Conservation (phyloP, 805 yeast species). For the Starmerella bombi region DNA sequence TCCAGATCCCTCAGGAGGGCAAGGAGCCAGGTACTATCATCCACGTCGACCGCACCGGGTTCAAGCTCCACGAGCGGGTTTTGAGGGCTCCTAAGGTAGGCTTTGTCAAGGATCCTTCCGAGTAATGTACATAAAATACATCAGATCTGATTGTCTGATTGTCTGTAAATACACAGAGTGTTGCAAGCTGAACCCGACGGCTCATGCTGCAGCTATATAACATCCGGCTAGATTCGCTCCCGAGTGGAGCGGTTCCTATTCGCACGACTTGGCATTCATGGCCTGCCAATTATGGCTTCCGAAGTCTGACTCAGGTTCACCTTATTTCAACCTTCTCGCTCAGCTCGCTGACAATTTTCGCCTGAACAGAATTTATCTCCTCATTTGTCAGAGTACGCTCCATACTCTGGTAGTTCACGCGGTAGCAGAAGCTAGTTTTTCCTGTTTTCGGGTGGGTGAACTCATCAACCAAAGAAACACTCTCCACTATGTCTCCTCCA, state of each 20-base stretch:
- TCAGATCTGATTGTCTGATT: too few species aligned
- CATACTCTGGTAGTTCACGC: conserved; percentile 91
- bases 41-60: conserved; percentile 86
- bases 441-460: conserved; percentile 76
- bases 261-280: too few species aligned
- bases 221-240: too few species aligned
- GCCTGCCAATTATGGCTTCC: too few species aligned
- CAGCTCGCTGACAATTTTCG: conserved; percentile 47
- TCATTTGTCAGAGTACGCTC: conserved; percentile 77
- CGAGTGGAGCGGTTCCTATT: too few species aligned
- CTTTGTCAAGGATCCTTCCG: conserved; percentile 37
- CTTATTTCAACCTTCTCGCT: conserved; percentile 42
- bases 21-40: conserved; percentile 87
- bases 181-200: too few species aligned
- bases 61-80: conserved; percentile 72
- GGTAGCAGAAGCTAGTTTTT: conserved; percentile 66
- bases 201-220: too few species aligned
- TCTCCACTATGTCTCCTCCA: conserved; percentile 83
- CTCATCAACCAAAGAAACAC: conserved; percentile 64
- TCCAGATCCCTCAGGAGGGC: conserved; percentile 73
- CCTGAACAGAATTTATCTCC: conserved; percentile 68
- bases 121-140: conserved; percentile 1
- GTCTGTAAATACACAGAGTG: too few species aligned
- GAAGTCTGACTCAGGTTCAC: conserved; percentile 17
- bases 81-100: conserved; percentile 95